Percentiles rank a stretch among this genome's conserved stretches.
Evolutionary conservation across 2,329 filamentous ascomycete species (phyloP).

Genomic region (Colletotrichum gloeosporioides): DNA sequence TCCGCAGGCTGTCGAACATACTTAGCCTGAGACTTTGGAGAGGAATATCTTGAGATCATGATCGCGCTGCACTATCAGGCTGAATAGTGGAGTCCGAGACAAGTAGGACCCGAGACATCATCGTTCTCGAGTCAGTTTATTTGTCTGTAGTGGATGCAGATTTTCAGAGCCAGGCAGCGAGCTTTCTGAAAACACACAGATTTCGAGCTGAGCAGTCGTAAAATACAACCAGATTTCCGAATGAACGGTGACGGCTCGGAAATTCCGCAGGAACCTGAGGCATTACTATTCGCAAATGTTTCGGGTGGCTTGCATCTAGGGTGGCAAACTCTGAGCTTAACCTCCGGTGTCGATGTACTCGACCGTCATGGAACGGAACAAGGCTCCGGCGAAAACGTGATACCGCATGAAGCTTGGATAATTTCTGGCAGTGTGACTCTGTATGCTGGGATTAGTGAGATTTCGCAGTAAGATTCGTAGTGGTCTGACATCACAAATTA

Average conservation of each 20-base stretch:
- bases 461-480: not conserved
- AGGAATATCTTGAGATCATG: not conserved
- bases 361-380: not conserved
- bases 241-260: not conserved
- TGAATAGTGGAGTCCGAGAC: not conserved
- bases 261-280: not conserved
- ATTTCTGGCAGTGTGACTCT: not conserved
- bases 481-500: not conserved
- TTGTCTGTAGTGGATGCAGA: not conserved
- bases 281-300: accelerated
- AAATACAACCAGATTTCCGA: not conserved
- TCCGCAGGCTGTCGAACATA: not conserved
- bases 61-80: not conserved
- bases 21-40: not conserved
- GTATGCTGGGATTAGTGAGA: not conserved
- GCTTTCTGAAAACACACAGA: not conserved
- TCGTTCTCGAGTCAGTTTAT: not conserved
- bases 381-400: not conserved
- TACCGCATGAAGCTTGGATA: not conserved
- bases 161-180: not conserved
- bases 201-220: not conserved
- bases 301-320: not conserved
- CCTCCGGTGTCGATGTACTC: not conserved
- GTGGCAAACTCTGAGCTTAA: not conserved
- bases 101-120: not conserved